These are phyloP conservation scores for Lenwebbia sp. DNA, from an alignment of 345 rosid genomes.

Conservation along the genomic window DNA sequence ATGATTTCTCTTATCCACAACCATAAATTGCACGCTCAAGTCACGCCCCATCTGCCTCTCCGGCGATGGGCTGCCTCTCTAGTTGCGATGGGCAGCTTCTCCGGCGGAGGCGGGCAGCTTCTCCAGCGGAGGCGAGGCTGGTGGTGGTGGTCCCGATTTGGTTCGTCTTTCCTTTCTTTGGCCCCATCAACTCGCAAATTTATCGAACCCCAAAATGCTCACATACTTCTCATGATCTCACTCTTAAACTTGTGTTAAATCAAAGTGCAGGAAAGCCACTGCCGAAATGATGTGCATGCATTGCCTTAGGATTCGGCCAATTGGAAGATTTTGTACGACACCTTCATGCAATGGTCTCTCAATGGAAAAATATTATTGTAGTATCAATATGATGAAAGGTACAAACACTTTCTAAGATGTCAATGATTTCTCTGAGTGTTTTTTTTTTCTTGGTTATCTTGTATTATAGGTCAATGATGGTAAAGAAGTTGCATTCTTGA, in stretches of 20 bases:
- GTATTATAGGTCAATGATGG: background rate
- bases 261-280: constrained; percentile 41
- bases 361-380: constrained; percentile 66
- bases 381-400: constrained; percentile 90
- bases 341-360: constrained; percentile 34
- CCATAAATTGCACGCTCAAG: too few species aligned
- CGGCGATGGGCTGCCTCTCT: too few species aligned
- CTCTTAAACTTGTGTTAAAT: background rate
- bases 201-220: too few species aligned
- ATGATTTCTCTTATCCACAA: too few species aligned
- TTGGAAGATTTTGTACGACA: constrained; percentile 40
- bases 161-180: too few species aligned
- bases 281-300: constrained; percentile 71
- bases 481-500: background rate
- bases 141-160: too few species aligned
- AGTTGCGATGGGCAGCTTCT: too few species aligned
- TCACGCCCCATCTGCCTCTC: too few species aligned
- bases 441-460: background rate
- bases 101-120: too few species aligned
- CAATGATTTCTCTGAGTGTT: background rate
- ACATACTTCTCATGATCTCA: background rate
- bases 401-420: background rate
- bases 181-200: too few species aligned
- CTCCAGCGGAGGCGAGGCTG: too few species aligned
- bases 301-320: constrained; percentile 44